Conservation (phyloP, 2,329 filamentous ascomycete genomes). For the Aspergillus luchuensis region DNA sequence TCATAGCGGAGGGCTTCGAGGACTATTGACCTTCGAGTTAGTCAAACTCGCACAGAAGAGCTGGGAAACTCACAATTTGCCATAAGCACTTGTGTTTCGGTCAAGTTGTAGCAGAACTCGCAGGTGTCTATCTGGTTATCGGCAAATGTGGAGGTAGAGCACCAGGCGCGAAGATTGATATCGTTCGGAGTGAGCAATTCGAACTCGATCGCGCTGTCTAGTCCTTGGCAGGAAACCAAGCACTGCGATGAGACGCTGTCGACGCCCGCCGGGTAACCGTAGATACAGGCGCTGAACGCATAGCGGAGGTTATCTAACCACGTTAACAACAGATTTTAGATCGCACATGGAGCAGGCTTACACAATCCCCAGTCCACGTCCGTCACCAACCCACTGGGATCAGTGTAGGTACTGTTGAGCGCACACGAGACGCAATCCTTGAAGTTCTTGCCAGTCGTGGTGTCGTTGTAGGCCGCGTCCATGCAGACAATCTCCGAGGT, state of each 20-base stretch:
- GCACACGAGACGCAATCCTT: slow-evolving; percentile 46
- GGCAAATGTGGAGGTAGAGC: slow-evolving; percentile 39
- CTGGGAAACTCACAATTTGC: slow-evolving; percentile 45
- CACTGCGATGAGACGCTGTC: slow-evolving; percentile 48
- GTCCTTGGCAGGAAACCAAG: slow-evolving; percentile 44
- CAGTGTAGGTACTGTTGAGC: slow-evolving; percentile 42
- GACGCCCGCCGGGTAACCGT: slow-evolving; percentile 39
- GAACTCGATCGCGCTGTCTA: slow-evolving; percentile 36
- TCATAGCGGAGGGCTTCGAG: slow-evolving; percentile 50
- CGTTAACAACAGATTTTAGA: neutral
- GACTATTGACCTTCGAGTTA: slow-evolving; percentile 31
- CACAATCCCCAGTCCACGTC: slow-evolving; percentile 51
- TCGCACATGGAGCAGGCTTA: slow-evolving; percentile 30
- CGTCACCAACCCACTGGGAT: slow-evolving; percentile 38
- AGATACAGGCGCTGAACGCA: slow-evolving; percentile 48
- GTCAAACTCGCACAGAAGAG: neutral
- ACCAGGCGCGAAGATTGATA: slow-evolving; percentile 41
- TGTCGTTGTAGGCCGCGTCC: slow-evolving; percentile 40
- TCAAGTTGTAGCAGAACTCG: slow-evolving; percentile 48
- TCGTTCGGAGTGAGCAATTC: slow-evolving; percentile 32
- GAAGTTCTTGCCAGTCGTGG: slow-evolving; percentile 39
- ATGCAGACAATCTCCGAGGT: slow-evolving; percentile 45
- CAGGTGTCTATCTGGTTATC: slow-evolving; percentile 46
- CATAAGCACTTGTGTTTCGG: slow-evolving; percentile 42
- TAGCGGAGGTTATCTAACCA: slow-evolving; percentile 49